Conservation (phyloP, 2,329 filamentous ascomycete species). For the Stenocarpella maydis region DNA sequence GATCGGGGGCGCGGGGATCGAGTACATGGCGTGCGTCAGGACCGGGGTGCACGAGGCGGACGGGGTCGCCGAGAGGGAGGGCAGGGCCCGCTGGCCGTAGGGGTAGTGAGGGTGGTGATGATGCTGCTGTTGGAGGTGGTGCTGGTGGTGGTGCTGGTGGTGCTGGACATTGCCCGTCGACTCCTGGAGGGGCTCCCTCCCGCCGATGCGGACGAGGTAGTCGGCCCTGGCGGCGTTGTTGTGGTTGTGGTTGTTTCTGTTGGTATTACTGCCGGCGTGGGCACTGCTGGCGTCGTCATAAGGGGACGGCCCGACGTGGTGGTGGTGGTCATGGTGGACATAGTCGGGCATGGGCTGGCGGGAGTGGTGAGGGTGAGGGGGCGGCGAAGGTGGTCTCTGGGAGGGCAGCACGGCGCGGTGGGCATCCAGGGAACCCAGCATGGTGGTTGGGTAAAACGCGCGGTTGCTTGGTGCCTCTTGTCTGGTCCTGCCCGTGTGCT, state of each 20-base stretch:
- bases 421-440: conserved; percentile 51
- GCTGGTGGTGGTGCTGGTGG: conserved; percentile 39
- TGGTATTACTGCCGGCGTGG: not conserved
- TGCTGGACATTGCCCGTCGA: conserved; percentile 61
- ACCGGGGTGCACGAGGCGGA: conserved; percentile 33
- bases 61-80: conserved; percentile 24
- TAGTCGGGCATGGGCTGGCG: conserved; percentile 31
- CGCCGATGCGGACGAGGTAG: not conserved
- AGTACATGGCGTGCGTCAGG: conserved; percentile 16
- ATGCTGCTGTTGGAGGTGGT: too few species aligned
- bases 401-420: conserved; percentile 58
- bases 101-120: conserved; percentile 41
- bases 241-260: not conserved
- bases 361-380: conserved; percentile 50
- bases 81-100: conserved; percentile 28
- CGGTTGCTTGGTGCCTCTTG: too few species aligned
- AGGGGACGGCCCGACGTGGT: not conserved
- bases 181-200: conserved; percentile 59
- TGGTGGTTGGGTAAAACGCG: conserved; percentile 33
- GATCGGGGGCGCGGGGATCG: conserved; percentile 52
- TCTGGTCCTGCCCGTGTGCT: not conserved
- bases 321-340: conserved; percentile 12
- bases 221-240: not conserved
- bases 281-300: conserved; percentile 16
- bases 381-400: conserved; percentile 50